Base-by-base conservation (phyloP, 371 early-diverging fungal species). In the Smittium culicis region DNA sequence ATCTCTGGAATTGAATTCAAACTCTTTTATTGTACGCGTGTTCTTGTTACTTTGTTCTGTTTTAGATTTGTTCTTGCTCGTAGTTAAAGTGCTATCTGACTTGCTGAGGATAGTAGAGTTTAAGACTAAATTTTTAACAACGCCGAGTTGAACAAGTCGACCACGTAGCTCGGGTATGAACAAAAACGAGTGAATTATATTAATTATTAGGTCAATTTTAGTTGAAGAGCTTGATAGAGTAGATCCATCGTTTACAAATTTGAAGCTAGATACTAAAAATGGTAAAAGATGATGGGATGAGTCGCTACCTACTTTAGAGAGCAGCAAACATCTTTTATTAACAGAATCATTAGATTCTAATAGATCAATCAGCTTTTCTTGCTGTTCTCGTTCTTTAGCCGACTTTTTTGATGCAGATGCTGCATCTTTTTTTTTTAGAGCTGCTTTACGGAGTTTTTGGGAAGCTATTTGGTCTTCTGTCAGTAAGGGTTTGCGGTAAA, bases 71-170 rank as follows among this genome's bases (percentile, higher is more conserved):
- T n/a, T n/a, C n/a, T n/a, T n/a, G n/a, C n/a, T n/a, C n/a, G n/a
- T n/a, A n/a, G n/a, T n/a, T n/a, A n/a, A n/a, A n/a, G n/a, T n/a
- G 64, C 74, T 24, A 70, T 58, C 0, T 69, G 61, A 1, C 68
- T 29, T 27, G 70, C 66, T 5, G 24, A 62, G 34, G 24, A 32
- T 32, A 2, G 32, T 16, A 24, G 63, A 29, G 63, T 31, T 62
- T 5, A 58, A 35, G 27, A 89, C 67, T 34, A 96, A 77, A 0
- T 79, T 74, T 8, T 81, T 85, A 24, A 87, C 83, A 28, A 82
- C 85, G 25, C 96, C 94, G 67, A 87, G 89, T 71, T 94, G 95
- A 24, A 94, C 85, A 8, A 94, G 65, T 1, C 77, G 69, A 5
- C 94, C 93, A 17, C 94, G 86, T 25, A 83, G 77, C 14, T 77